Base-by-base conservation (phyloP, 2,329 filamentous ascomycete species). In the Pseudofabraea citricarpa region DNA sequence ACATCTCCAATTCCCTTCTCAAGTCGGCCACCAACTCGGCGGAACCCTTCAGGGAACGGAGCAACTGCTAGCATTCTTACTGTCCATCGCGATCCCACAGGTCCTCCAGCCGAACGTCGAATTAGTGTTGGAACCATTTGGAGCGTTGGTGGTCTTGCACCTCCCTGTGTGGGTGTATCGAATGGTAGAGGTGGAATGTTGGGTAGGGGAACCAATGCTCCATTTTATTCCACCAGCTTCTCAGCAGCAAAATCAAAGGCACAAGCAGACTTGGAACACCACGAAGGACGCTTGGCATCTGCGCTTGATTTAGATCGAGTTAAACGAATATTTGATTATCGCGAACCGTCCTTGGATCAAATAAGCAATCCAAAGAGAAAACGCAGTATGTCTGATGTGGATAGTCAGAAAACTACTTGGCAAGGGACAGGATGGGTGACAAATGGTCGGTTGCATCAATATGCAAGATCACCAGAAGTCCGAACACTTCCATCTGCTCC, bases 261-360 rank as follows among this genome's bases (percentile, higher is more conserved):
- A 1, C 73, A 78, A 27, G 79, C 86, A 27, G 79, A 88, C 31
- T 67, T 74, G 10, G 78, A 84, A 44, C 80, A 77, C 41, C 86
- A 95, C 58, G 79, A 86, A 56, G 76, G 77, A 31, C 80, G 89
- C 21, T 67, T 98, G 43, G 90, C 90, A 7, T 70, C 83, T 13
- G 93, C 93, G 3, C 72, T 97, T 40, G 77, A 87, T n/a, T 74
- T 97, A 47, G 82, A 95, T 58, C 81, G 79, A 36, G 71, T 77
- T 22, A 72, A 75, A 20, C 79, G 79, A 48, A 69, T 95, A 12
- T 70, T 95, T 22, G 73, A 75, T 31, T 81, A 79, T 51, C 57
- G 49, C 23, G 55, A 58, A 41, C 49, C 49, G 23, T 50, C 58
- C 23, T 54, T 48, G 18, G 55, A 56, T n/a, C 12, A 24, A 29